phyloP scores from a whole-genome alignment of 139 green algal species.

The Micractinium conductrix region DNA sequence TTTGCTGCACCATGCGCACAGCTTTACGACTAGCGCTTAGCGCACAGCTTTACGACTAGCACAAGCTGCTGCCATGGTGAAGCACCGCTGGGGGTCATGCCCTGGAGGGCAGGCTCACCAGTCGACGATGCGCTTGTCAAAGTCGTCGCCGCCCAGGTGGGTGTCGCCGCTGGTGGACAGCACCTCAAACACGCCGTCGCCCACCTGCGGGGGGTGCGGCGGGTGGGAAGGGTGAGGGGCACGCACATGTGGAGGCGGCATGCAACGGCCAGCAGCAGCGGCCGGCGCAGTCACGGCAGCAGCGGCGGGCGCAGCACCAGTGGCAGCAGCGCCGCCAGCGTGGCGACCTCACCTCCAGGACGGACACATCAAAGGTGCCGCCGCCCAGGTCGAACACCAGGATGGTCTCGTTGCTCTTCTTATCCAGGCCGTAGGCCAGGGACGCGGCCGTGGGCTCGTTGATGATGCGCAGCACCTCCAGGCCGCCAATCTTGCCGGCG shows the following conservation, averaged over 20 bases:
- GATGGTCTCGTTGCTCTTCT: slow-evolving; percentile 99
- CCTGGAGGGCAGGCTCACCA: no score
- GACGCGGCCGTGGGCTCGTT: slow-evolving; percentile 99
- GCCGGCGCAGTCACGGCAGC: no score
- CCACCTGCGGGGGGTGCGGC: slow-evolving; percentile 67
- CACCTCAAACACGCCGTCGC: slow-evolving; percentile 99
- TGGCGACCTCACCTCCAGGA: slow-evolving; percentile 76
- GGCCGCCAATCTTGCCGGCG: slow-evolving; percentile 92
- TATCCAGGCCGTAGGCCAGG: slow-evolving; percentile 98
- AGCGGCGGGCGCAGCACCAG: no score
- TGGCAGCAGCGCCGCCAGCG: no score
- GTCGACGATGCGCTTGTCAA: slow-evolving; percentile 99
- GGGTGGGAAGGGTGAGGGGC: not conserved
- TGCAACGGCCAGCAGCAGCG: no score
- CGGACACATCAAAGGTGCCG: slow-evolving; percentile 99
- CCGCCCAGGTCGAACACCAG: slow-evolving; percentile 99
- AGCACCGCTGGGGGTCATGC: no score
- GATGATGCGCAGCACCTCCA: slow-evolving; percentile 99
- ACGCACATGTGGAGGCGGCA: not conserved
- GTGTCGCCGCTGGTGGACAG: slow-evolving; percentile 98
- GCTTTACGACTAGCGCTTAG: no score
- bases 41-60: no score
- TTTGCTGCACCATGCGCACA: no score
- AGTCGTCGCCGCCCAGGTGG: slow-evolving; percentile 99
- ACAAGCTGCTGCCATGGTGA: no score